Percentiles rank a stretch among this genome's conserved stretches.
phyloP scores from a whole-genome alignment of 176 grass and related monocot species.

The Triticum turgidum region DNA sequence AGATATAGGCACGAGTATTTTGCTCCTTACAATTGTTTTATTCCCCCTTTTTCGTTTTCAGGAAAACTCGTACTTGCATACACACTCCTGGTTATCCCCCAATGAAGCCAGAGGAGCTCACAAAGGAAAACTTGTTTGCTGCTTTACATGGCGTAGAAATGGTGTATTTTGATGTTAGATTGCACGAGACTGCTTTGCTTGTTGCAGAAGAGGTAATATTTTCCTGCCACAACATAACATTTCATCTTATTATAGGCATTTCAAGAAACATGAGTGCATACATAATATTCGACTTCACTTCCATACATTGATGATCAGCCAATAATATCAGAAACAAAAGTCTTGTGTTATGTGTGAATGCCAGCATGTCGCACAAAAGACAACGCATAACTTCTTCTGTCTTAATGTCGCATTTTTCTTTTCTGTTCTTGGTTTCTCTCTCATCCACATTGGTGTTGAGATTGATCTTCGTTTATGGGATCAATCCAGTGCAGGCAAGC shows the following conservation, averaged over 20 bases:
- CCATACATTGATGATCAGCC: neutral
- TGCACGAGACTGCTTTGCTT: slow-evolving; percentile 83
- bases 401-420: neutral
- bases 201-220: slow-evolving; percentile 90
- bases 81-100: slow-evolving; percentile 82
- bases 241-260: neutral
- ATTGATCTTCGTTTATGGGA: slow-evolving; percentile 51
- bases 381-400: neutral
- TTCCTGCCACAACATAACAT: slow-evolving; percentile 7
- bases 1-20: neutral
- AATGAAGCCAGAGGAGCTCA: slow-evolving; percentile 77
- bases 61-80: slow-evolving; percentile 99
- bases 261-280: neutral
- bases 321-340: neutral
- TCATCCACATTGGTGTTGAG: slow-evolving; percentile 3
- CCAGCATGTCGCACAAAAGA: neutral
- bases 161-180: slow-evolving; percentile 82
- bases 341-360: neutral
- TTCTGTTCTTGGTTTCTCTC: neutral
- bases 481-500: slow-evolving; percentile 85
- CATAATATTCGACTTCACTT: neutral
- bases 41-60: slow-evolving; percentile 17
- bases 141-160: slow-evolving; percentile 64
- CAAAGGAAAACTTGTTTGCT: slow-evolving; percentile 54
- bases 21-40: neutral